These are phyloP conservation scores for Diaporthe ilicicola DNA, from an alignment of 2,329 filamentous ascomycete genomes.

Conservation along the genomic window DNA sequence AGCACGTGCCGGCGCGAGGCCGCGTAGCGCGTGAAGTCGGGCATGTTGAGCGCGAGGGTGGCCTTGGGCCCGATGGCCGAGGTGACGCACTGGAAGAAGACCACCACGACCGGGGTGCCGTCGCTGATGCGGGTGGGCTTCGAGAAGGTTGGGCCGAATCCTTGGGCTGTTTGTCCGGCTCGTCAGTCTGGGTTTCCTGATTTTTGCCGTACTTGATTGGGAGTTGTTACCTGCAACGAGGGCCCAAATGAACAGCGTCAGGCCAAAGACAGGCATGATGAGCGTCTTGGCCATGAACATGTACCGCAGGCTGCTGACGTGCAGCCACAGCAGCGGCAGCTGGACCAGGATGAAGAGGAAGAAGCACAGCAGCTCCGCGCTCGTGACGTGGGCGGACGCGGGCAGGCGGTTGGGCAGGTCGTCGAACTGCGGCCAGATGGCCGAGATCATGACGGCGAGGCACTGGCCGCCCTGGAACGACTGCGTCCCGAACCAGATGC, in stretches of 20 bases:
- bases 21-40: slow-evolving; percentile 62
- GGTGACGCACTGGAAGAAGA: slow-evolving; percentile 38
- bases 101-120: slow-evolving; percentile 21
- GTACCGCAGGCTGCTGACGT: slow-evolving; percentile 26
- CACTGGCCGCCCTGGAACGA: slow-evolving; percentile 68
- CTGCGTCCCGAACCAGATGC: slow-evolving; percentile 72
- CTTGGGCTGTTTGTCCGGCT: background rate
- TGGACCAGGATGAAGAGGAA: slow-evolving; percentile 67
- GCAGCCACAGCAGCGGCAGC: slow-evolving; percentile 63
- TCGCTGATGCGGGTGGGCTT: slow-evolving; percentile 56
- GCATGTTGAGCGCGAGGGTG: slow-evolving; percentile 56
- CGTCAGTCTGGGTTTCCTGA: background rate
- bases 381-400: slow-evolving; percentile 60
- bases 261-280: slow-evolving; percentile 61
- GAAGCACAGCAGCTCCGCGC: slow-evolving; percentile 55
- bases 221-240: slow-evolving; percentile 1
- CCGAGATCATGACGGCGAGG: slow-evolving; percentile 52
- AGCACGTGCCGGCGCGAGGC: slow-evolving; percentile 44
- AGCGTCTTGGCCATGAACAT: slow-evolving; percentile 58
- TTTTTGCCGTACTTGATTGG: background rate
- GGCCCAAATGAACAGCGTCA: slow-evolving; percentile 21
- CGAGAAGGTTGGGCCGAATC: slow-evolving; percentile 42
- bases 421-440: slow-evolving; percentile 64
- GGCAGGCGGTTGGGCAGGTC: slow-evolving; percentile 62
- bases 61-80: slow-evolving; percentile 54